Evolutionary conservation across 768 basidiomycete genomes (phyloP), one percentile per base, ranked within the genome.

Genomic region (Tylopilus felleus): DNA sequence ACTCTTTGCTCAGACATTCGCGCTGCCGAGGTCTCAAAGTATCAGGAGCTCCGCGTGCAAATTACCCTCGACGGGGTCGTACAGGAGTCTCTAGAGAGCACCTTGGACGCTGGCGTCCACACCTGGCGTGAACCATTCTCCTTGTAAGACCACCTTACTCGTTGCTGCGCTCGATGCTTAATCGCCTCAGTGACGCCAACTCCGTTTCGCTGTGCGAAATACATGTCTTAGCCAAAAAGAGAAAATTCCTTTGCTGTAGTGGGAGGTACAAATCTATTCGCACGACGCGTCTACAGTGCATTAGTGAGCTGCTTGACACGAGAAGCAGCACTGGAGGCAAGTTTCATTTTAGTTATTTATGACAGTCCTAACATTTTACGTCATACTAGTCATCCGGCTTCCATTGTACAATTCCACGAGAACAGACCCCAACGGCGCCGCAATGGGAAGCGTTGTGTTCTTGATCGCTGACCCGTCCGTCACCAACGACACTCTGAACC

Each of bases 381-480:
- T 68, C 65, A 65, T 39, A 36, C 27, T 42, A 68, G 67, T 33
- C n/a, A 49, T 68, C 35, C 65, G 53, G 23, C 67, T 68, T 68
- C 67, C 67, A 69, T 69, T 68, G 61, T 68, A 61, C 54, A 60
- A 67, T 61, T 60, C 63, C 61, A 63, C 58, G 45, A 69, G 49
- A 67, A 52, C 67, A 56, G 65, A 68, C 57, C 21, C 52, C 63
- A 63, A 57, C 63, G 58, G 57, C 55, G 63, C 56, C 35, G 59
- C 57, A 57, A 57, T 57, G 57, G 67, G 67, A 65, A 63, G 56
- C 58, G 51, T 68, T 54, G 60, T 58, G 49, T 63, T 69, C 53
- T 56, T 56, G 56, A 65, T 69, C 53, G 47, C 33, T 55, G 57
- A 51, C 56, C 53, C 52, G 44, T 52, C 58, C 48, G 49, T 57